A percentile compares a stretch with the other conserved stretches of the same genome.
Evolutionary conservation across 2,329 filamentous ascomycete genomes (phyloP).

Genomic region (Phialophora verrucosa): DNA sequence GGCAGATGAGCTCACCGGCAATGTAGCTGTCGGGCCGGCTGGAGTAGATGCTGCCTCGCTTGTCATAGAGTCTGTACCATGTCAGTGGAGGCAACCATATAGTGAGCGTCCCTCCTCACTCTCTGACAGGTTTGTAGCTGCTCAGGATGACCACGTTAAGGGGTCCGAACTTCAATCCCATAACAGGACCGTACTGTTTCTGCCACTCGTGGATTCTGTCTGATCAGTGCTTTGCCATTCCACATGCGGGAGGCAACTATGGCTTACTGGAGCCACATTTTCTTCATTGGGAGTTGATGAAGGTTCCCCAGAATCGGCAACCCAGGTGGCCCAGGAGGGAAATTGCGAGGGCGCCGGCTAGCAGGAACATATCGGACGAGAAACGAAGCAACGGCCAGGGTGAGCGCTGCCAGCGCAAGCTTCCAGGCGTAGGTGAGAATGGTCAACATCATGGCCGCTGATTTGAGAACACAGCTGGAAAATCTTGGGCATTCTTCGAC

Average conservation of each 20-base stretch:
- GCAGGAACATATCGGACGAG: slow-evolving; percentile 18
- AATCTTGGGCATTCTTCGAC: background rate
- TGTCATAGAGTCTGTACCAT: slow-evolving; percentile 47
- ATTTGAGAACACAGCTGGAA: too few relatives aligned
- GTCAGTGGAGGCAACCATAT: background rate
- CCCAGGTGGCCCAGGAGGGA: slow-evolving; percentile 35
- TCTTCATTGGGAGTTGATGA: slow-evolving; percentile 30
- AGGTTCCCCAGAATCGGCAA: slow-evolving; percentile 35
- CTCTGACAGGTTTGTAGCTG: slow-evolving; percentile 27
- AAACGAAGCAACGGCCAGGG: slow-evolving; percentile 4
- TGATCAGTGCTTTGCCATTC: slow-evolving; percentile 5
- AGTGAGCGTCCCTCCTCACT: slow-evolving; percentile 10
- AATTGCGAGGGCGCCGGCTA: slow-evolving; percentile 28
- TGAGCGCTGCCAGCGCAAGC: slow-evolving; percentile 1
- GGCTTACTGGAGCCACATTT: slow-evolving; percentile 21
- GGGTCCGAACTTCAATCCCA: slow-evolving; percentile 32
- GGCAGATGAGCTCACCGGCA: slow-evolving; percentile 39
- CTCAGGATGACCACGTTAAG: slow-evolving; percentile 33
- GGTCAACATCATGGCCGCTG: background rate
- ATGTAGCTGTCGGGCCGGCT: slow-evolving; percentile 52
- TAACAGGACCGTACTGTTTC: slow-evolving; percentile 30
- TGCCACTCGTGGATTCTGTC: slow-evolving; percentile 30
- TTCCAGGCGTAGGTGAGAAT: slow-evolving; percentile 9
- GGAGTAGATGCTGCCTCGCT: slow-evolving; percentile 47
- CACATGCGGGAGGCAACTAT: background rate